Evolutionary conservation across 768 basidiomycete genomes (phyloP).

Genomic region (Ramaria rubella): DNA sequence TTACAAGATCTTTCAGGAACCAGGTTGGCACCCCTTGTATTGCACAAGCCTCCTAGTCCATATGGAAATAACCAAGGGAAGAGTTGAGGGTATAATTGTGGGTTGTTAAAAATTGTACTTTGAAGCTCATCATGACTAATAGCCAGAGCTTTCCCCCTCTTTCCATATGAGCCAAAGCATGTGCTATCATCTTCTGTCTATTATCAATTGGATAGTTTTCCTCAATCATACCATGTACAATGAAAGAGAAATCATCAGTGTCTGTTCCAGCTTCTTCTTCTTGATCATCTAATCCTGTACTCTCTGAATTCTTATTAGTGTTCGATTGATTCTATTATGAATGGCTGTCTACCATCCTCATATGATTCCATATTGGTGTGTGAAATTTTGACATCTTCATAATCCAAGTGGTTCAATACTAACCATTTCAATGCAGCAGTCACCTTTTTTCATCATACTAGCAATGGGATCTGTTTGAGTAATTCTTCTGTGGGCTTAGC

Average conservation of each 20-base stretch:
- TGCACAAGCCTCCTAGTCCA: not conserved
- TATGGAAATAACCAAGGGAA: slow-evolving; percentile 4
- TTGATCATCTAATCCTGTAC: not conserved
- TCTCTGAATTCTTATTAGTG: not conserved
- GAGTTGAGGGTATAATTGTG: not conserved
- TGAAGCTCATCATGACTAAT: not conserved
- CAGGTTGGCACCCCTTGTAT: not conserved
- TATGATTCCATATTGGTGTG: not conserved
- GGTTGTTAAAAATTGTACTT: not conserved
- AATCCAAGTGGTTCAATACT: not conserved
- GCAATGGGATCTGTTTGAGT: not conserved
- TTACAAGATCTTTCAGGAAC: slow-evolving; percentile 19
- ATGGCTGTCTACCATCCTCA: not conserved
- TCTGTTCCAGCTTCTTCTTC: not conserved
- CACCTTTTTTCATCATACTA: not conserved
- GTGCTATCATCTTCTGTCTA: too few relatives aligned
- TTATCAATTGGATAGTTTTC: not conserved
- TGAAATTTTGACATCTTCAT: not conserved
- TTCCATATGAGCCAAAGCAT: not conserved
- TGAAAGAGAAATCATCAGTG: not conserved
- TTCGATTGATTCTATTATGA: not conserved
- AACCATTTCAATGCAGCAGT: not conserved
- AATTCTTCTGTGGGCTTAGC: not conserved
- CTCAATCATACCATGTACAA: too few relatives aligned
- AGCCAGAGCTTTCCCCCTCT: not conserved